Base-by-base conservation (phyloP, 495 filamentous ascomycete genomes). In the Penicillium atrosanguineum region DNA sequence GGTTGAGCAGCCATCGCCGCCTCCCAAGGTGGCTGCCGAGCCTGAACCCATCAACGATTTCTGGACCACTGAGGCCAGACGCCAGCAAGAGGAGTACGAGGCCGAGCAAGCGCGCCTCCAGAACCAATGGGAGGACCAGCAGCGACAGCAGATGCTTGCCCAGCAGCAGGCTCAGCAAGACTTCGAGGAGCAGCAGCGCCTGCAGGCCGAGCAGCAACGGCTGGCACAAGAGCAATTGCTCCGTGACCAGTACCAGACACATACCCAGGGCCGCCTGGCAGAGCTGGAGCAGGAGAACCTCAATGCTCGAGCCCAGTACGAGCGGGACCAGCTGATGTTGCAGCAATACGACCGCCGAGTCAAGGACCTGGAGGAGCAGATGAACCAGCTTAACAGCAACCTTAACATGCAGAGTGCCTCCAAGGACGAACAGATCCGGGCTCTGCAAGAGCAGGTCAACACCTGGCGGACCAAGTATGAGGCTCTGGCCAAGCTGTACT, bases 381-480 rank as follows among this genome's bases (percentile, higher is more conserved):
- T 97, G 62, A 70, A 78, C 46, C 86, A 93, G 56, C 78, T 96
- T 16, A 90, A 90, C 53, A 80, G 75, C 46, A 97, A 92, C 69
- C 86, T 87, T 59, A 86, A 88, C 26, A 85, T 95, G 70, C 94
- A 97, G 61, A 84, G 86, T 23, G 69, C 79, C 18, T 96, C 93
- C 56, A 92, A 92, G 63, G 94, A 98, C 62, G 94, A 97, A 55
- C 90, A 97, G 66, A 95, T 98, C 59, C 78, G 87, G 42, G 84
- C 94, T 6, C 75, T 97, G 16, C 93, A 97, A 63, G 91, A 95
- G 70, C 91, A 96, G 65, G 87, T 95, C 57, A 96, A 96, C 69
- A 96, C 91, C 1, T 97, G 94, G 94, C 81, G 94, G 50, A 83
- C 89, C 31, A 98, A 97, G 73, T 98, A 97, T 61, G 95, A 98